Evolutionary conservation across 2,329 filamentous ascomycete genomes (phyloP).

Genomic region (Cladophialophora carrionii): DNA sequence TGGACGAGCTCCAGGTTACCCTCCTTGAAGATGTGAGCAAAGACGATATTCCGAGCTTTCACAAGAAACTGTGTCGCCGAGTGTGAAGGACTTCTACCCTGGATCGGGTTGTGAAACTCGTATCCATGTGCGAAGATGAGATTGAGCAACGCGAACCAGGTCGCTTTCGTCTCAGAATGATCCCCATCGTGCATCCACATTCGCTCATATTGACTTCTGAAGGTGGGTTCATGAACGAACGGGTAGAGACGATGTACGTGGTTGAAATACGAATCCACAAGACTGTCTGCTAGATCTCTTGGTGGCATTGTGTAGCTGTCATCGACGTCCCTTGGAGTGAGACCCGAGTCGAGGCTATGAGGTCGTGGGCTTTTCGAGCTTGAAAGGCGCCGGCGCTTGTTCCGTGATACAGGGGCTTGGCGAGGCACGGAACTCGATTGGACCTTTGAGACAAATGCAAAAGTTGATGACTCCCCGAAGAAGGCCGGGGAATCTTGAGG

Average conservation of each 20-base stretch:
- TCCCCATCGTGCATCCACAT: slow-evolving; percentile 8
- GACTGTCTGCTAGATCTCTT: slow-evolving; percentile 6
- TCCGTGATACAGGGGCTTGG: not conserved
- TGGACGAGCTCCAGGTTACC: slow-evolving; percentile 18
- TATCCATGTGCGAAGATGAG: slow-evolving; percentile 15
- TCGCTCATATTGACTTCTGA: slow-evolving; percentile 13
- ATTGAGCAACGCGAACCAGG: slow-evolving; percentile 16
- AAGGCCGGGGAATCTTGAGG: not conserved
- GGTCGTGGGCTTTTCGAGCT: not conserved
- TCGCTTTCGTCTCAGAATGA: slow-evolving; percentile 4
- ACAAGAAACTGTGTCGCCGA: slow-evolving; percentile 7
- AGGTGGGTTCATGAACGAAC: slow-evolving; percentile 16
- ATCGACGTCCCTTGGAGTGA: slow-evolving; percentile 2
- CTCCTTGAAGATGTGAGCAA: slow-evolving; percentile 12
- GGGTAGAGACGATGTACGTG: slow-evolving; percentile 14
- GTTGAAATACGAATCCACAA: slow-evolving; percentile 21
- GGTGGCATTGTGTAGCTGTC: not conserved
- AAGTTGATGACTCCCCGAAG: not conserved
- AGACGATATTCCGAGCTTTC: slow-evolving; percentile 9
- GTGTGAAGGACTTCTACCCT: not conserved
- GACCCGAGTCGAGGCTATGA: not conserved
- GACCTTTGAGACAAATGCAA: not conserved
- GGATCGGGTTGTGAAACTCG: slow-evolving; percentile 10
- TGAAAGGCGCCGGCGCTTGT: not conserved
- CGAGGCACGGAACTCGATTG: not conserved